Evolutionary conservation across 2,329 filamentous ascomycete species (phyloP).

Genomic region (Ambrosiella xylebori): DNA sequence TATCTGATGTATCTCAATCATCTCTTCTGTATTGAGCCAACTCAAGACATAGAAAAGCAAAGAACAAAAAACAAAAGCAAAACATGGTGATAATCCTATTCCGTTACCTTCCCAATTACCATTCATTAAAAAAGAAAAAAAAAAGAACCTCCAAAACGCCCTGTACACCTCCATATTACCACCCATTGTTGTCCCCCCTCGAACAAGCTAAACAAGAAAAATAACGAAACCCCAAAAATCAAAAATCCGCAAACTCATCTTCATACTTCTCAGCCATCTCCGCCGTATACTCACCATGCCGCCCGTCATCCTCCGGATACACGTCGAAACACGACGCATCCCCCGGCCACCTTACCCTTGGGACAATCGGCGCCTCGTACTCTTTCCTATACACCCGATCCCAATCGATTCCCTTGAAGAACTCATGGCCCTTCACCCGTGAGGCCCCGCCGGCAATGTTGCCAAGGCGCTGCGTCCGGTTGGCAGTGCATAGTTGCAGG

Average conservation of each 20-base stretch:
- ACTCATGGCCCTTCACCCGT: constrained; percentile 57
- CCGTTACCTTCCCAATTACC: too few species aligned
- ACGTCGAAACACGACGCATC: constrained; percentile 70
- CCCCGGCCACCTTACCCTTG: constrained; percentile 53
- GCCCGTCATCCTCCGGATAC: constrained; percentile 59
- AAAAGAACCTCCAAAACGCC: not conserved
- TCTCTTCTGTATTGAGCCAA: too few species aligned
- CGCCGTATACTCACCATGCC: constrained; percentile 47
- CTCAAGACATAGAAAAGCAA: too few species aligned
- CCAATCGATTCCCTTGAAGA: constrained; percentile 61
- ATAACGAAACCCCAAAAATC: constrained; percentile 13
- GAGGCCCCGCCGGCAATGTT: constrained; percentile 60
- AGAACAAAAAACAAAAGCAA: too few species aligned
- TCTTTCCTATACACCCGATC: constrained; percentile 49
- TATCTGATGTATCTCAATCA: too few species aligned
- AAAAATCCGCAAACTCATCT: constrained; percentile 55
- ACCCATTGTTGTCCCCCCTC: too few species aligned
- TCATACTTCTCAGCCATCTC: constrained; percentile 56
- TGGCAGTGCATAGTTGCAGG: constrained; percentile 57
- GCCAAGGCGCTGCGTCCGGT: constrained; percentile 59
- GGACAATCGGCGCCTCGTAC: constrained; percentile 53
- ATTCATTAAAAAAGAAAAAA: not conserved
- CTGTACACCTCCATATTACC: too few species aligned
- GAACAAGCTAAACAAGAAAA: not conserved
- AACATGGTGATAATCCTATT: too few species aligned